phyloP scores from a whole-genome alignment of 768 basidiomycete genomes.

The Serendipita sp. region DNA sequence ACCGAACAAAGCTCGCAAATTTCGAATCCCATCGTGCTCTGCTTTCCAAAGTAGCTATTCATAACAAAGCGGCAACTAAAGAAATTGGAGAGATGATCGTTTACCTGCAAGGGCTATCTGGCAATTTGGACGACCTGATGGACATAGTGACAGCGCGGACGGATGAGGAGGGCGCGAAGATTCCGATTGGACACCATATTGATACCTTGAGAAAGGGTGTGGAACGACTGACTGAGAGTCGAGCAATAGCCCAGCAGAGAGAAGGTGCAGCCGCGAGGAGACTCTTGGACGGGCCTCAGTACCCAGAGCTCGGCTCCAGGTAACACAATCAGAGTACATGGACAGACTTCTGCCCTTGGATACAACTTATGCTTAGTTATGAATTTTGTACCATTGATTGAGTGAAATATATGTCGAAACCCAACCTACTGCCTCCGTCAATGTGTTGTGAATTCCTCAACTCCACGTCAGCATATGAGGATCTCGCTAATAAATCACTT shows the following conservation, averaged over 20 bases:
- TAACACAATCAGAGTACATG: no score
- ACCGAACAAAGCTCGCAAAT: slow-evolving; percentile 1
- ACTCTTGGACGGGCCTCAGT: background rate
- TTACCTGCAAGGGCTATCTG: background rate
- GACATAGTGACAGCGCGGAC: background rate
- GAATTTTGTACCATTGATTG: no score
- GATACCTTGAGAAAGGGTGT: background rate
- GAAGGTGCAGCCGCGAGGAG: background rate
- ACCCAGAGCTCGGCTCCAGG: background rate
- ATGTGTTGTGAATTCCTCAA: no score
- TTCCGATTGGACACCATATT: background rate
- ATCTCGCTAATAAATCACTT: no score
- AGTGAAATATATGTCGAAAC: no score
- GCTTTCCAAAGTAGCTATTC: background rate
- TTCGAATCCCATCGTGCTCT: background rate
- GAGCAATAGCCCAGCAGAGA: background rate
- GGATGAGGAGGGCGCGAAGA: background rate
- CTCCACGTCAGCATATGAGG: no score
- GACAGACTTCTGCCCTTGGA: no score
- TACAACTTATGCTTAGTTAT: no score
- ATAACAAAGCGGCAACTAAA: background rate
- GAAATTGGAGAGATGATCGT: background rate
- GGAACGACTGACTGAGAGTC: background rate
- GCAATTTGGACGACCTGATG: background rate
- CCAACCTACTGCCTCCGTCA: no score